Evolutionary conservation across 441 rosid genomes (phyloP), one percentile per base, ranked within the genome.

Genomic region (Populus hybrid): DNA sequence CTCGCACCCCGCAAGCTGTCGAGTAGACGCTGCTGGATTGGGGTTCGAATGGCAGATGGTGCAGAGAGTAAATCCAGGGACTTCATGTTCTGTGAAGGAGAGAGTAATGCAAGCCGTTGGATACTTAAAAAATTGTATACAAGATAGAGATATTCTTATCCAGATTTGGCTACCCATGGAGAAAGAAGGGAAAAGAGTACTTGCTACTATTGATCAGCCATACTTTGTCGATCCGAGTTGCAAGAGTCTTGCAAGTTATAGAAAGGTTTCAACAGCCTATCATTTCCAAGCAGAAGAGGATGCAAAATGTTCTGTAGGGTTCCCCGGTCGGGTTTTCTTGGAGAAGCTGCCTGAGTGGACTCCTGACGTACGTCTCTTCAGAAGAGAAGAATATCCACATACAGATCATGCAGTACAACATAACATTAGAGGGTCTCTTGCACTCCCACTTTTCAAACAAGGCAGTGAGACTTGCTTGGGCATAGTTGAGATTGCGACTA

Each of bases 131-230:
- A 90, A 88, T 38, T 84, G 82, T 36, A 84, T 92, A 38, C 83
- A 84, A 64, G 88, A 85, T 70, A 80, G 81, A 69, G 92, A 93
- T 81, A 81, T 88, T 69, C 91, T 95, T 70, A 84, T 95, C 78
- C 97, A 95, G 79, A 83, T 93, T 73, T 95, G 98, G 99, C 93
- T 94, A 81, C 97, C 98, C 18, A 77, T 91, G 61, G 86, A 86
- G 61, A 87, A 78, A 76, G 98, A 78, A 76, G 97, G 93, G 68
- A 91, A 86, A 77, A 75, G 85, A 35, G 86, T 95, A 56, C 94
- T 95, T 53, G 89, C 97, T 23, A 95, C 99, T n/a, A 74, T 68
- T 74, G 88, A 83, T 68, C 99, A 95, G 83, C 98, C 99, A 20
- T 84, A 74, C 79, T 42, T 80, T 21, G 78, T 84, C 20, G 64